These are phyloP conservation scores for Ostreobium quekettii DNA, from an alignment of 139 green algal species.

Conservation along the genomic window DNA sequence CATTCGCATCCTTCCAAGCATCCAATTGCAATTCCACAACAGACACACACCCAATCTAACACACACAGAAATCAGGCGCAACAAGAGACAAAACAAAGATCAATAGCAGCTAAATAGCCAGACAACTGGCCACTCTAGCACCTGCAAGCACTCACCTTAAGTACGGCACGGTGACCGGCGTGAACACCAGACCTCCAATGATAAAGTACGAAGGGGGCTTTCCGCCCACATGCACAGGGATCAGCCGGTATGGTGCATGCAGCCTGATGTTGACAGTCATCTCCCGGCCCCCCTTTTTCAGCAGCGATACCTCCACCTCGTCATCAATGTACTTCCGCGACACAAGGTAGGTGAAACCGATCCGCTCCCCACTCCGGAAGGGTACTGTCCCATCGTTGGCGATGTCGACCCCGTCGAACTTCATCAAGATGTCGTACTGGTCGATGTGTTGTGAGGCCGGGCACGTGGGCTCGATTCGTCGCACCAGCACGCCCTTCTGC, in stretches of 20 bases:
- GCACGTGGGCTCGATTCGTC: slow-evolving; percentile 46
- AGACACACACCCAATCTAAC: too few species aligned
- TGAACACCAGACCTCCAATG: not conserved
- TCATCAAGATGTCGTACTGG: slow-evolving; percentile 68
- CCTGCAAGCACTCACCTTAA: too few species aligned
- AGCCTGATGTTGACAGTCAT: slow-evolving; percentile 11
- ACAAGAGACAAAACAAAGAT: too few species aligned
- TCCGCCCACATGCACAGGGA: slow-evolving; percentile 2
- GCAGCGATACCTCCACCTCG: slow-evolving; percentile 25
- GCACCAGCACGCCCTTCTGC: slow-evolving; percentile 61
- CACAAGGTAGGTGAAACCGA: slow-evolving; percentile 84
- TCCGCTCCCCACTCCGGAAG: slow-evolving; percentile 86
- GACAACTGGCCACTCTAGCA: too few species aligned
- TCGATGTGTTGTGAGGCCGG: slow-evolving; percentile 18
- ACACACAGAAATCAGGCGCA: too few species aligned
- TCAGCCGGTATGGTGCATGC: slow-evolving; percentile 12
- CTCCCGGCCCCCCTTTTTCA: slow-evolving; percentile 23
- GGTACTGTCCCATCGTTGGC: slow-evolving; percentile 90
- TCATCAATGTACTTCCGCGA: slow-evolving; percentile 35
- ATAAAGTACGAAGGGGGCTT: slow-evolving; percentile 8
- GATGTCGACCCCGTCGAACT: slow-evolving; percentile 71
- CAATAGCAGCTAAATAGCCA: too few species aligned
- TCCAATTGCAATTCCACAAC: too few species aligned
- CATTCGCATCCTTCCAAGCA: too few species aligned
- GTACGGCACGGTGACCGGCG: not conserved